Evolutionary conservation across 495 filamentous ascomycete species (phyloP).

Genomic region (Aspergillus nidulans): DNA sequence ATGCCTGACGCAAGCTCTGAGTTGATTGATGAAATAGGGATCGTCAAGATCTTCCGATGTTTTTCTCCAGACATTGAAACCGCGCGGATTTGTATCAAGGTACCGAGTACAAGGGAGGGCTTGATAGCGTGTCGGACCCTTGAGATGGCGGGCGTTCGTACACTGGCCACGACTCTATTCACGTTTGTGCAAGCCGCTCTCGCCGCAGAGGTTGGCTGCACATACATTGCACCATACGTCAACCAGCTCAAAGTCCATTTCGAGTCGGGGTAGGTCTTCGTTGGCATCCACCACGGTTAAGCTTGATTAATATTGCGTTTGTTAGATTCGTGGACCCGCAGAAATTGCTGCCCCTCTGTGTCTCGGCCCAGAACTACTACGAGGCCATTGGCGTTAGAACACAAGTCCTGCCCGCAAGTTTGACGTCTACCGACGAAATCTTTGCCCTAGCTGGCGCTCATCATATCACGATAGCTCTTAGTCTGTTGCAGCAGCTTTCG

Average conservation of each 20-base stretch:
- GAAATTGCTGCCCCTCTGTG: conserved; percentile 44
- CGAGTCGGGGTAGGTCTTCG: conserved; percentile 39
- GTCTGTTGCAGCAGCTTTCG: conserved; percentile 44
- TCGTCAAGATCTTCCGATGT: conserved; percentile 43
- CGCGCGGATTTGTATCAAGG: conserved; percentile 57
- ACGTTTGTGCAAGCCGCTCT: conserved; percentile 54
- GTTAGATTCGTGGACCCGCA: conserved; percentile 34
- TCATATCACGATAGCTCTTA: conserved; percentile 54
- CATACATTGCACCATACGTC: conserved; percentile 60
- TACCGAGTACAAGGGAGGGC: conserved; percentile 62
- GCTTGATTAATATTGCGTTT: not conserved
- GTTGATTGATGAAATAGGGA: conserved; percentile 30
- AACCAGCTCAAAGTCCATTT: conserved; percentile 63
- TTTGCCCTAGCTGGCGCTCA: conserved; percentile 53
- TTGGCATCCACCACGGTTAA: not conserved
- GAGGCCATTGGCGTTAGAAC: conserved; percentile 37
- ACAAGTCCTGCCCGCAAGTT: conserved; percentile 51
- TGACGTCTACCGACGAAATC: conserved; percentile 53
- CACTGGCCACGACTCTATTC: conserved; percentile 60
- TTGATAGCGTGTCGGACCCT: conserved; percentile 57
- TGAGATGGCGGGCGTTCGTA: conserved; percentile 46
- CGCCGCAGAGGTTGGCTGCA: conserved; percentile 52
- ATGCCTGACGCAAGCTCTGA: no score
- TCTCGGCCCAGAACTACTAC: conserved; percentile 52
- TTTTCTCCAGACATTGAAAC: conserved; percentile 45